These are phyloP conservation scores for Metarhizium anisopliae DNA, from an alignment of 2,329 filamentous ascomycete species.

Conservation along the genomic window DNA sequence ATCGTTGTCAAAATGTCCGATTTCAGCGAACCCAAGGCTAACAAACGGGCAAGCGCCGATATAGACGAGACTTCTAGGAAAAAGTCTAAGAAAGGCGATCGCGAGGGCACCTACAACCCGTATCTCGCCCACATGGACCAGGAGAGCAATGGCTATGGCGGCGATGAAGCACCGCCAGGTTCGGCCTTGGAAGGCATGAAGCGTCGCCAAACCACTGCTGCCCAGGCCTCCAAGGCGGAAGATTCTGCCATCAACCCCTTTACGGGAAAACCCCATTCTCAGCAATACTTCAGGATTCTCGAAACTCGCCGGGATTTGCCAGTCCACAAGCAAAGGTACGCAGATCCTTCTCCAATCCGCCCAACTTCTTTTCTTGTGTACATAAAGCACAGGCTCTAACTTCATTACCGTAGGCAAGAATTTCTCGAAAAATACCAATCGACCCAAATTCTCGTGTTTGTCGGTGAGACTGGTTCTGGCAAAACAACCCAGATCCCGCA, in stretches of 20 bases:
- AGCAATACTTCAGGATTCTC: constrained; percentile 84
- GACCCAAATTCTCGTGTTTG: constrained; percentile 93
- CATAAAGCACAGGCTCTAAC: background rate
- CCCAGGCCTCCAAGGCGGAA: constrained; percentile 65
- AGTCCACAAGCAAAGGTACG: constrained; percentile 79
- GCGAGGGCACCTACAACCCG: constrained; percentile 52
- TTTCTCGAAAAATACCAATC: constrained; percentile 90
- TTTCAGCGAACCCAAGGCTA: constrained; percentile 19
- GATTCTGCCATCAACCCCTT: constrained; percentile 79
- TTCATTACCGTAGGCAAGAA: constrained; percentile 54
- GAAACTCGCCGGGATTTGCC: constrained; percentile 76
- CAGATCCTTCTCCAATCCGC: background rate
- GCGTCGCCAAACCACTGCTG: constrained; percentile 72
- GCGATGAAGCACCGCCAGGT: constrained; percentile 16
- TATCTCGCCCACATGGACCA: constrained; percentile 88
- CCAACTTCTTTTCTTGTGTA: background rate
- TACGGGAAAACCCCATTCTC: constrained; percentile 66
- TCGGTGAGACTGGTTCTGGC: constrained; percentile 97
- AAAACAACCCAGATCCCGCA: constrained; percentile 99
- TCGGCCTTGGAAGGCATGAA: constrained; percentile 57
- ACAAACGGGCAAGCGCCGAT: constrained; percentile 37
- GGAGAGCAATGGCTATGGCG: constrained; percentile 31
- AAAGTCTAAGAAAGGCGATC: constrained; percentile 32
- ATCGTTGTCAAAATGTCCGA: constrained; percentile 27
- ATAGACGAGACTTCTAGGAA: constrained; percentile 31